Evolutionary conservation across 352 stramenopile genomes (phyloP), one percentile per base, ranked within the genome.

Genomic region (Phytophthora fragariae): DNA sequence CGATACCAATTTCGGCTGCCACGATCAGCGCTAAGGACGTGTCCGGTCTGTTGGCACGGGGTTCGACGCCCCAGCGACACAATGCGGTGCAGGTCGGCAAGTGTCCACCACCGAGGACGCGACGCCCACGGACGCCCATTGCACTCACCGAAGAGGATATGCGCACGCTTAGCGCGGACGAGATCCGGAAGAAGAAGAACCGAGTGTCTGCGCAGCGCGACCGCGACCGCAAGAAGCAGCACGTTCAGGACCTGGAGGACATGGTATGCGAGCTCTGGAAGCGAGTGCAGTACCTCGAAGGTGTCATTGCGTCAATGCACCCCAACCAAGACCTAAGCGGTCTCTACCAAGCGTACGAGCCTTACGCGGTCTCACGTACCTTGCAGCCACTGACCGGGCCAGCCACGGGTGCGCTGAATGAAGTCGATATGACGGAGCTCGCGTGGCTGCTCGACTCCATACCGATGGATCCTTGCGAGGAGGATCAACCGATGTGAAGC

Each of bases 121-220:
- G 81, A 17, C 79, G 79, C 44, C 70, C 76, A 9, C 81, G 85
- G 21, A 77, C 70, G 21, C 72, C 75, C 2, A 82, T 87, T 2
- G 81, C 83, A 14, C 84, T 93, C 8, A 82, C 85, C 0, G 83
- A 89, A 55, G 76, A 85, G 56, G 75, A 83, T 0, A 76, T 68
- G n/a, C 65, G 57, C 50, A 76, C 68, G 15, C 68, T 93, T 8
- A 80, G 74, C 53, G 72, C 80, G 2, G 74, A 81, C 31, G 81
- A 93, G 52, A 72, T 92, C 35, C 78, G 85, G 37, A 86, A 86
- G 55, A 80, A 89, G 47, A 91, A 91, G 72, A 93, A 90, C 79
- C 84, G 84, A 14, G 80, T 93, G 57, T 86, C 86, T 1, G 84
- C 84, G 10, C 79, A 85, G 4, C 76, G 85, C 2, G 82, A 85